Conservation (phyloP, 495 filamentous ascomycete species). For the Neurospora sp. region DNA sequence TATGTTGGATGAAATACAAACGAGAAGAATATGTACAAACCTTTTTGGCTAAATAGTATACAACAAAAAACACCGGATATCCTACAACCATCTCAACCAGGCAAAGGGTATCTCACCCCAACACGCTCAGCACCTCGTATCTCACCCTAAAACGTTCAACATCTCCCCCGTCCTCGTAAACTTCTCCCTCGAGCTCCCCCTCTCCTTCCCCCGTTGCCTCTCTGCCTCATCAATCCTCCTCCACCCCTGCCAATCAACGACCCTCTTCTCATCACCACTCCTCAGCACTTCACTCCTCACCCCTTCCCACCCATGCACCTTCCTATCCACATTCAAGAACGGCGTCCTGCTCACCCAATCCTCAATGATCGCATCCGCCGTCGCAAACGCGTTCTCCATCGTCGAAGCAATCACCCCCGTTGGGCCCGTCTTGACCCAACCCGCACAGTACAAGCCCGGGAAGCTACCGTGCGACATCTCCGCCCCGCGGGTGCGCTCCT, state of each 20-base stretch:
- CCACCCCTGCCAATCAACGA: conserved; percentile 79
- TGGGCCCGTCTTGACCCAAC: conserved; percentile 93
- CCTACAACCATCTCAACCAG: background rate
- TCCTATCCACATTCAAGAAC: conserved; percentile 37
- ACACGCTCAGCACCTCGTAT: background rate
- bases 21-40: background rate
- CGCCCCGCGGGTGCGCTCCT: conserved; percentile 17
- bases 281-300: conserved; percentile 41
- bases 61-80: background rate
- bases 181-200: conserved; percentile 80
- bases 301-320: conserved; percentile 62
- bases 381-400: conserved; percentile 89
- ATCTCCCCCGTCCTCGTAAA: conserved; percentile 69
- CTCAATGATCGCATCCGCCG: conserved; percentile 65
- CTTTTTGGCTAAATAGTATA: background rate
- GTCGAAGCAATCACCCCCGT: conserved; percentile 94
- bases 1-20: background rate
- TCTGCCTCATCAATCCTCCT: conserved; percentile 73
- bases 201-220: conserved; percentile 48
- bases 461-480: conserved; percentile 29
- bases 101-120: background rate
- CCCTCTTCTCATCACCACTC: conserved; percentile 20
- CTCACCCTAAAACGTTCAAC: conserved; percentile 51
- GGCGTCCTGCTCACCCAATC: conserved; percentile 51
- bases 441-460: conserved; percentile 83